Percentiles rank a stretch among this genome's conserved stretches.
phyloP scores from a whole-genome alignment of 2,329 filamentous ascomycete genomes.

The Cytospora piceicola region DNA sequence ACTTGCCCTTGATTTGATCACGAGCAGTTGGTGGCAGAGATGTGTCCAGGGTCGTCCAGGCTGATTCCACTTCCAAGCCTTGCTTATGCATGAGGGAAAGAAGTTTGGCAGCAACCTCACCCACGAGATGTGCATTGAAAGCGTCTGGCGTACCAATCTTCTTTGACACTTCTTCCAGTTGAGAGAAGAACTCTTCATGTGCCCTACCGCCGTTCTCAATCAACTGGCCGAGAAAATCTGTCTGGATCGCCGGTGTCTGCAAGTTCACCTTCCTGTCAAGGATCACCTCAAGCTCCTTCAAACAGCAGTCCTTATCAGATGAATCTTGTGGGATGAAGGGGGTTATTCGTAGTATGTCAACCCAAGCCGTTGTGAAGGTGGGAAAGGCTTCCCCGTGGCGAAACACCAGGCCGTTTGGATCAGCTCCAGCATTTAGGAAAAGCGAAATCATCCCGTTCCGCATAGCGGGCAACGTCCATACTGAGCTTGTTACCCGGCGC shows the following conservation, averaged over 20 bases:
- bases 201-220: too few species aligned
- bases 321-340: not conserved
- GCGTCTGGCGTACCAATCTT: too few species aligned
- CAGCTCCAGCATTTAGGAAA: not conserved
- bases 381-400: not conserved
- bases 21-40: too few species aligned
- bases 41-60: too few species aligned
- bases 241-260: not conserved
- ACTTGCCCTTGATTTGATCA: too few species aligned
- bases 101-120: too few species aligned
- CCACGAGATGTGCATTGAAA: too few species aligned
- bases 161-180: too few species aligned
- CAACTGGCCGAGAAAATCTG: too few species aligned
- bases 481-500: not conserved
- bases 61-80: too few species aligned
- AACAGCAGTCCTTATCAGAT: not conserved
- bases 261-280: not conserved
- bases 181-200: too few species aligned
- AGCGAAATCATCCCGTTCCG: not conserved
- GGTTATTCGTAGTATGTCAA: not conserved
- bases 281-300: not conserved
- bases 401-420: not conserved
- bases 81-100: too few species aligned
- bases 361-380: not conserved
- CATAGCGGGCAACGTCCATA: not conserved